Evolutionary conservation across 352 stramenopile genomes (phyloP).

Genomic region (Globisporangium recalcitrans): DNA sequence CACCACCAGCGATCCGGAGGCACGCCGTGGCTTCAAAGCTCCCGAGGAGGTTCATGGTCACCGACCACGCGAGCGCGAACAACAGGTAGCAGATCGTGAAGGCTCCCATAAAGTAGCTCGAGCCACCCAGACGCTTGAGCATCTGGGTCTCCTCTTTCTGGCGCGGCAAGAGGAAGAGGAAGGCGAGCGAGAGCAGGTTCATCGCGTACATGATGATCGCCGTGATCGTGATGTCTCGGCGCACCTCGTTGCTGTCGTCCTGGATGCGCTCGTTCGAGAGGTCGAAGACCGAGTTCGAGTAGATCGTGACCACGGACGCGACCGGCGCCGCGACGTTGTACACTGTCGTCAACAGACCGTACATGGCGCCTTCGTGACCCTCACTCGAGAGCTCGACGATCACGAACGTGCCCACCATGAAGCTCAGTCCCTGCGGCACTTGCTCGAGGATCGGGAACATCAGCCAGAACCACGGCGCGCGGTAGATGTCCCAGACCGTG

Average conservation of each 20-base stretch:
- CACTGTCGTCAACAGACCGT: slow-evolving; percentile 35
- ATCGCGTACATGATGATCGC: slow-evolving; percentile 34
- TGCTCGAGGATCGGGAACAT: slow-evolving; percentile 29
- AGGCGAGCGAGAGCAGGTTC: slow-evolving; percentile 39
- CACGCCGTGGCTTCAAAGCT: slow-evolving; percentile 56
- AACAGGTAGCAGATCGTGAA: slow-evolving; percentile 27
- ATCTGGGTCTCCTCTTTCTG: slow-evolving; percentile 53
- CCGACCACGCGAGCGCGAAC: slow-evolving; percentile 53
- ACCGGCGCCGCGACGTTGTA: slow-evolving; percentile 30
- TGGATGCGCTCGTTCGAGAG: slow-evolving; percentile 27
- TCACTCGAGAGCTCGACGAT: slow-evolving; percentile 39
- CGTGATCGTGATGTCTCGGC: slow-evolving; percentile 28
- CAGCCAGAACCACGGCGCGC: slow-evolving; percentile 40
- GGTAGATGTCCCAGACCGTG: slow-evolving; percentile 37
- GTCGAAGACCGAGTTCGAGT: slow-evolving; percentile 33
- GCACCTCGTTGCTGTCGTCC: slow-evolving; percentile 24
- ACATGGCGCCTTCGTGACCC: slow-evolving; percentile 36
- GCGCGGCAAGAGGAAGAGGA: slow-evolving; percentile 46
- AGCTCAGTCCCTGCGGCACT: slow-evolving; percentile 28
- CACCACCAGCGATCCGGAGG: slow-evolving; percentile 46
- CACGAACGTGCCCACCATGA: slow-evolving; percentile 35
- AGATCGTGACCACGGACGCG: slow-evolving; percentile 29
- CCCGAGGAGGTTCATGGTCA: slow-evolving; percentile 49
- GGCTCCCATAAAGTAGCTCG: slow-evolving; percentile 32
- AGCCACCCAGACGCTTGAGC: slow-evolving; percentile 31